Percentiles rank a stretch among this genome's conserved stretches.
Conservation (phyloP, 805 yeast species). For the Zygoascus bituminiphila region DNA sequence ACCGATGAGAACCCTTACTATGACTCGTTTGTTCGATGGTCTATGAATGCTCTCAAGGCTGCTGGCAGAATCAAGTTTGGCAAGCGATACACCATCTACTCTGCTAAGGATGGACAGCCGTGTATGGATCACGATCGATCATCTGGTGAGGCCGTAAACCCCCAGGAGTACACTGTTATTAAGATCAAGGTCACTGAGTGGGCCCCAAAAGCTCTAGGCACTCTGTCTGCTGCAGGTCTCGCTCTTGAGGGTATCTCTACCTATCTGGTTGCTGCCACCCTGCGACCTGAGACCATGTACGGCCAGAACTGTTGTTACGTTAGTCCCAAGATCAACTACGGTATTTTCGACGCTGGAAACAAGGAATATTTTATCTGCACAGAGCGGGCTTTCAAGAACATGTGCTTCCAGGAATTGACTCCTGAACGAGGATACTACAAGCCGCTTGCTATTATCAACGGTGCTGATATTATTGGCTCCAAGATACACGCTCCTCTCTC, state of each 20-base stretch:
- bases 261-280: conserved; percentile 88
- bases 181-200: conserved; percentile 68
- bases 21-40: conserved; percentile 95
- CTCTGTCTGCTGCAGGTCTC: conserved; percentile 35
- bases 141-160: conserved; percentile 93
- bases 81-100: conserved; percentile 93
- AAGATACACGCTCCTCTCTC: conserved; percentile 81
- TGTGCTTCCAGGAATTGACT: conserved; percentile 89
- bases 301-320: conserved; percentile 98
- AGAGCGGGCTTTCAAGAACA: conserved; percentile 92
- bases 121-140: conserved; percentile 99
- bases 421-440: conserved; percentile 76
- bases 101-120: conserved; percentile 97
- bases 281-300: conserved; percentile 98
- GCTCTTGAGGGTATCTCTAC: conserved; percentile 51
- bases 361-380: conserved; percentile 75
- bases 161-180: conserved; percentile 93
- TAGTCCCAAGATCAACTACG: conserved; percentile 87
- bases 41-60: conserved; percentile 78
- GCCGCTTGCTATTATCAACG: conserved; percentile 52
- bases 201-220: conserved; percentile 45
- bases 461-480: conserved; percentile 75
- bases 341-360: conserved; percentile 78
- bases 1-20: conserved; percentile 94
- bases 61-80: conserved; percentile 93